Percentiles rank a stretch among this genome's conserved stretches.
Evolutionary conservation across 257 asterid species (phyloP).

Genomic region (Gentiana macrophylla): DNA sequence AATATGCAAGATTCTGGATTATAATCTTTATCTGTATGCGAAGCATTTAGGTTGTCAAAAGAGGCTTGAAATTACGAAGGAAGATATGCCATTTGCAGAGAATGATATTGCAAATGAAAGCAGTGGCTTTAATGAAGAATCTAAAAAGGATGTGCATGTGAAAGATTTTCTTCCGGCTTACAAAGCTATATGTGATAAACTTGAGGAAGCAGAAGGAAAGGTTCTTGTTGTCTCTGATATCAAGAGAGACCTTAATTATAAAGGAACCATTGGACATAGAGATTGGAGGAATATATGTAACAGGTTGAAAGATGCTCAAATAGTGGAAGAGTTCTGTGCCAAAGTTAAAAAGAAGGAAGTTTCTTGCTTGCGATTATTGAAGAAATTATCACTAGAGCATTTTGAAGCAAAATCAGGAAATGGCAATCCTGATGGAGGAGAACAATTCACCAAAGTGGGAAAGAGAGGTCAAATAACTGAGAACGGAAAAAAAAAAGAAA

Average conservation of each 20-base stretch:
- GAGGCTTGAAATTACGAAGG: constrained; percentile 74
- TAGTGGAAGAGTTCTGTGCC: constrained; percentile 62
- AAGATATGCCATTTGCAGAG: constrained; percentile 31
- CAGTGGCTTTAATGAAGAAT: constrained; percentile 32
- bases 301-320: constrained; percentile 75
- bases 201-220: constrained; percentile 75
- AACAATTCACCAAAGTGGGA: no score
- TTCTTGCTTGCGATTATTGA: no score
- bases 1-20: no score
- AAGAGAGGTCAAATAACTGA: no score
- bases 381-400: no score
- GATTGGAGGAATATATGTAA: constrained; percentile 73
- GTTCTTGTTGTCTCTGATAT: constrained; percentile 87
- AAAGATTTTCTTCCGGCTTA: constrained; percentile 72
- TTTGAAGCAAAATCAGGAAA: no score
- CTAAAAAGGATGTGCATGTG: constrained; percentile 39
- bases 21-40: constrained; percentile 39
- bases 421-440: no score
- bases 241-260: constrained; percentile 75
- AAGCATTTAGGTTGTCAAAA: constrained; percentile 73
- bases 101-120: constrained; percentile 36
- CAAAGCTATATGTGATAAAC: constrained; percentile 71
- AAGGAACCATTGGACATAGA: constrained; percentile 53
- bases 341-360: constrained; percentile 26
- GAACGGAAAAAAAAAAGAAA: no score